Evolutionary conservation across 371 early-diverging fungal genomes (phyloP), one percentile per base, ranked within the genome.

Genomic region (Mortierella sp.): DNA sequence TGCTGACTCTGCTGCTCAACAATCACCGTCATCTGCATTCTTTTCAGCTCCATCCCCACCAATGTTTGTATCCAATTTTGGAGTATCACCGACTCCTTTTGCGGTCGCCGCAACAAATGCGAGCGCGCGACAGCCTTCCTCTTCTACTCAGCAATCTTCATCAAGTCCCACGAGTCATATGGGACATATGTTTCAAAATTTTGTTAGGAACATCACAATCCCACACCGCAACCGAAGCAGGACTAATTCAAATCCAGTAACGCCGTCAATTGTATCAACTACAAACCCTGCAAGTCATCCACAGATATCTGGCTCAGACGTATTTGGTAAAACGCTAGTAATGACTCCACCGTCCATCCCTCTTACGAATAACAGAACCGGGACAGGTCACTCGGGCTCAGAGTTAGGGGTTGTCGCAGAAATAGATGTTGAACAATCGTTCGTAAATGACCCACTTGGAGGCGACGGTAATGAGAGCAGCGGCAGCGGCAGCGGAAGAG

Each of bases 201-300:
- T 78, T 72, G 78, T 78, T 9, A 53, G 78, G 3, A 78, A 72
- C 32, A 78, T 78, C 53, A 61, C 68, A 0, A 76, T 76, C 64
- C 73, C 78, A 7, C 72, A 68, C 42, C 59, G 78, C n/a, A 78
- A 72, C 65, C 72, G 78, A 19, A 78, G 78, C 66, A 62, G 78
- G 66, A 78, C 72, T 32, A 78, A 72, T 29, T 72, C 78, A 3
- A 72, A 63, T 49, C 66, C 78, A 42, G 78, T 73, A 13, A 29
- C 61, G 8, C 65, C 77, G 2, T 61, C 69, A 1, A 42, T 64
- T 0, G 53, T 37, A 15, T 2, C 54, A 51, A 51, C 5, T 17
- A 47, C 59, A 26, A 61, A 70, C 15, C n/a, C 60, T 59, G 13
- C 60, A 10, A 23, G 58, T 0, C 54, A 43, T 17, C 13, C 19